Evolutionary conservation across 805 yeast genomes (phyloP), one percentile per base, ranked within the genome.

Genomic region (Sugiyamaella boreocaroliniensis): DNA sequence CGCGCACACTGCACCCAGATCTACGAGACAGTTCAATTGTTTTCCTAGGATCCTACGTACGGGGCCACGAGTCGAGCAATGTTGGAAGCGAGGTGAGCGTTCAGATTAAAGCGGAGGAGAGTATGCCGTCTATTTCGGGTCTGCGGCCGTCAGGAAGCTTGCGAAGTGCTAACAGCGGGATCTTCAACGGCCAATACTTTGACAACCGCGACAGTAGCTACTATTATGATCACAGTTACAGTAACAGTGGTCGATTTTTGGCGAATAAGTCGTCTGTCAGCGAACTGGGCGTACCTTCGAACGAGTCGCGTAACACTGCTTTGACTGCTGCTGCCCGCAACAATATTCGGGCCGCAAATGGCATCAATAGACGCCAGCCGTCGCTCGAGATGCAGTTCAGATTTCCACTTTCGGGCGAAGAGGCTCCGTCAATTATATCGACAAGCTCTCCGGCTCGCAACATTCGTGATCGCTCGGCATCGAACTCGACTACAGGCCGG

Each of bases 21-120:
- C 51, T 68, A 50, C 58, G 71, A 9, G 71, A 68, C 40, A 51
- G 65, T 4, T 68, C 71, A 7, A 58, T 68, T 20, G 59, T 61
- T 40, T 59, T 65, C 20, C 58, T 68, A 29, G 70, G 71, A 18
- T 55, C 59, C 45, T 64, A 60, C 48, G 58, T 61, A 3, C 49
- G 54, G n/a, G 42, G 34, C 12, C 51, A 51, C 15, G 55, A 56
- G 15, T 43, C 52, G 12, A 48, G 29, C 5, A 37, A 48, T 22
- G 19, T 15, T 14, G 20, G 26, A 18, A 45, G 41, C 41, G 43
- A 14, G 14, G 40, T 19, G 15, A 47, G 14, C 16, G 53, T 37
- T 12, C 44, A 5, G 42, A 48, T 22, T 29, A 53, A 34, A 45
- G 50, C 32, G n/a, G 51, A 41, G 40, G 55, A 46, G 45, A 20